Percentiles rank a stretch among this genome's conserved stretches.
Evolutionary conservation across 2,329 filamentous ascomycete species (phyloP).

Genomic region (Pestalotiopsis sp.): DNA sequence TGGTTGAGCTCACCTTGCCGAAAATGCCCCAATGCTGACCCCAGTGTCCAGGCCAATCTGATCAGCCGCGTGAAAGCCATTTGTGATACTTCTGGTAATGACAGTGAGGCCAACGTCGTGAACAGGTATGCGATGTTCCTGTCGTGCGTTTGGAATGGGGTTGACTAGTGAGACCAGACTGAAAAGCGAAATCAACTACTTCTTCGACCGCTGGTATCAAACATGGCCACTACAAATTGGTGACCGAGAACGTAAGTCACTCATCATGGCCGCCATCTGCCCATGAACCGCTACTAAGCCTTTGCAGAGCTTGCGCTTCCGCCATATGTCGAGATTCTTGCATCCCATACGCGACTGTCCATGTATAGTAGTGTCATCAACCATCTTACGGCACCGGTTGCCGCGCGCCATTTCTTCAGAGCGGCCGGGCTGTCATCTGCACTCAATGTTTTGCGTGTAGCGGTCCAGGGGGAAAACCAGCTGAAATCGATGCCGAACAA

Average conservation of each 20-base stretch:
- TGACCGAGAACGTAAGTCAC: conserved; percentile 44
- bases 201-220: conserved; percentile 37
- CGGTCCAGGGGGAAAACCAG: conserved; percentile 71
- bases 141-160: not conserved
- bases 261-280: not conserved
- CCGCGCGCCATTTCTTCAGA: conserved; percentile 74
- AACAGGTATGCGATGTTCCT: conserved; percentile 43
- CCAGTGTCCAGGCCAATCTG: conserved; percentile 47
- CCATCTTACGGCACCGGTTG: conserved; percentile 69
- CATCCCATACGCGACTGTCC: conserved; percentile 73
- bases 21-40: not conserved
- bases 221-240: conserved; percentile 55
- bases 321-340: conserved; percentile 75
- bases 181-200: conserved; percentile 34
- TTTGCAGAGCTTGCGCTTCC: conserved; percentile 57
- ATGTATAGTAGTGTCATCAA: conserved; percentile 77
- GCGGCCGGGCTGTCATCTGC: conserved; percentile 72
- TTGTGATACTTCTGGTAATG: conserved; percentile 58
- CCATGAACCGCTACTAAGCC: conserved; percentile 14
- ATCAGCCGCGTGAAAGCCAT: conserved; percentile 60
- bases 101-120: conserved; percentile 55
- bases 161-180: conserved; percentile 20
- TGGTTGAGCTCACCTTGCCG: conserved; percentile 22
- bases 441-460: conserved; percentile 73
- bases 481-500: conserved; percentile 80